phyloP scores from a whole-genome alignment of 2,329 filamentous ascomycete species.

The Beauveria rudraprayagi region DNA sequence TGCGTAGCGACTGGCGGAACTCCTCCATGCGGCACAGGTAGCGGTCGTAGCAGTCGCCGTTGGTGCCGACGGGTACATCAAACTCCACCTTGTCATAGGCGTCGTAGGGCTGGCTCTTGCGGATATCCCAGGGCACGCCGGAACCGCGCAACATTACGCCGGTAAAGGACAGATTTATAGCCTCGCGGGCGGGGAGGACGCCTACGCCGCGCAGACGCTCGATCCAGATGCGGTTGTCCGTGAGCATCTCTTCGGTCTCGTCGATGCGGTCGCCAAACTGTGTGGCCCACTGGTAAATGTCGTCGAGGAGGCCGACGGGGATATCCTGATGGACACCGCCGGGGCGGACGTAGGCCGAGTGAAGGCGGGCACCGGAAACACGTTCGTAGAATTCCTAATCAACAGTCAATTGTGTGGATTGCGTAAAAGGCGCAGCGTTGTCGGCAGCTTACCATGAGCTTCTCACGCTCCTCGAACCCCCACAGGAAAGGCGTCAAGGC shows the following conservation, averaged over 20 bases:
- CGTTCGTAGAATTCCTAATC: constrained; percentile 98
- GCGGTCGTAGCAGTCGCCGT: constrained; percentile 98
- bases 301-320: constrained; percentile 85
- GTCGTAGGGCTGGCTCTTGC: constrained; percentile 95
- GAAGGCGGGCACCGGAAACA: constrained; percentile 93
- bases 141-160: constrained; percentile 98
- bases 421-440: not conserved
- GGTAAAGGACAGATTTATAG: constrained; percentile 93
- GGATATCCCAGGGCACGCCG: constrained; percentile 91
- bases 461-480: constrained; percentile 99
- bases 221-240: constrained; percentile 99
- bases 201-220: constrained; percentile 85
- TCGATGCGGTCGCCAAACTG: constrained; percentile 98
- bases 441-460: constrained; percentile 74
- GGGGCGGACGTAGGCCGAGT: constrained; percentile 93
- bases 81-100: constrained; percentile 98
- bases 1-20: constrained; percentile 95
- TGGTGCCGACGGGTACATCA: constrained; percentile 90
- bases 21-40: constrained; percentile 99
- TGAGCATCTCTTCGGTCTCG: constrained; percentile 96
- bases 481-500: constrained; percentile 96
- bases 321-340: constrained; percentile 96
- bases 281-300: constrained; percentile 99
- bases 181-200: constrained; percentile 83
- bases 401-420: not conserved